Conservation (phyloP, 805 yeast species). For the Myxozyma geophila region DNA sequence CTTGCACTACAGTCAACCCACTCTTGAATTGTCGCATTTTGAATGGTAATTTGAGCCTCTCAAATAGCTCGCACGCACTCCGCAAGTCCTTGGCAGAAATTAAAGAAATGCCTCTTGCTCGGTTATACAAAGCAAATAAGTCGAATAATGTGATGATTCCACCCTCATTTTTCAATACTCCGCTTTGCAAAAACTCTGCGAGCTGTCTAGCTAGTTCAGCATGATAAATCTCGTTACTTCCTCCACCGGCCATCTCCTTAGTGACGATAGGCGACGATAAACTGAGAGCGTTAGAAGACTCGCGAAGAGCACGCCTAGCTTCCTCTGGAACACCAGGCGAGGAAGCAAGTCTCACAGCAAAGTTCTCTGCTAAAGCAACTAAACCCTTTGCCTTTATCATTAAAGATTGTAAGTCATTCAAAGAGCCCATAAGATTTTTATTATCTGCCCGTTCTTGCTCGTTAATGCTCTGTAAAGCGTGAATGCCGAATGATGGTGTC, state of each 20-base stretch:
- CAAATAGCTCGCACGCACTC: slow-evolving; percentile 64
- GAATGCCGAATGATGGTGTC: slow-evolving; percentile 71
- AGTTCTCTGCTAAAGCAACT: slow-evolving; percentile 57
- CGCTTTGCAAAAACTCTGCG: slow-evolving; percentile 64
- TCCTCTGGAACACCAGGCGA: slow-evolving; percentile 46
- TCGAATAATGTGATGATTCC: slow-evolving; percentile 68
- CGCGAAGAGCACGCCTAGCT: slow-evolving; percentile 46
- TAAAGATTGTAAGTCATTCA: slow-evolving; percentile 75
- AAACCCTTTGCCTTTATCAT: slow-evolving; percentile 76
- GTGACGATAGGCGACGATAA: slow-evolving; percentile 42
- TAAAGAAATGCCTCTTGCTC: slow-evolving; percentile 66
- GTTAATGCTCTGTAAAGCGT: slow-evolving; percentile 65
- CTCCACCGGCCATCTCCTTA: slow-evolving; percentile 49
- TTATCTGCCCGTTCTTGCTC: slow-evolving; percentile 61
- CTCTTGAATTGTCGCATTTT: slow-evolving; percentile 49
- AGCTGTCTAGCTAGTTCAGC: slow-evolving; percentile 77
- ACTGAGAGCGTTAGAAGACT: slow-evolving; percentile 45
- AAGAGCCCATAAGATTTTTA: slow-evolving; percentile 63
- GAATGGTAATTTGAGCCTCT: slow-evolving; percentile 62
- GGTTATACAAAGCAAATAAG: slow-evolving; percentile 64
- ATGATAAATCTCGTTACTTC: slow-evolving; percentile 42
- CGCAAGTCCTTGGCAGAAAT: slow-evolving; percentile 71
- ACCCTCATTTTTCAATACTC: slow-evolving; percentile 56
- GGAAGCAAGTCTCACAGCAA: slow-evolving; percentile 42
- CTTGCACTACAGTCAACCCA: slow-evolving; percentile 51